A percentile compares a stretch with the other conserved stretches of the same genome.
phyloP scores from a whole-genome alignment of 2,329 filamentous ascomycete species.

The Purpureocillium takamizusanense region DNA sequence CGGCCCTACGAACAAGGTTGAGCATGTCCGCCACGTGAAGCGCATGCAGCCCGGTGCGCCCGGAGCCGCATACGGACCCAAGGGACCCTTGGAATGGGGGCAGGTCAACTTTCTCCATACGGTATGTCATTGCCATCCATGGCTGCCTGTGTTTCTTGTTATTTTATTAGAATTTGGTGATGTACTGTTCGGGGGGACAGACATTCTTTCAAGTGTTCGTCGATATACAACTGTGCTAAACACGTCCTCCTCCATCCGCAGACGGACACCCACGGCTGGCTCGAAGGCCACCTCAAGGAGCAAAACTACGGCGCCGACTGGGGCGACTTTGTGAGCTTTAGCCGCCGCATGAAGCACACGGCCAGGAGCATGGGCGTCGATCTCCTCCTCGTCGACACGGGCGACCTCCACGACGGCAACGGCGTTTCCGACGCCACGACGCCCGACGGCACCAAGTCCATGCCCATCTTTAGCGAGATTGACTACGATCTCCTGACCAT shows the following conservation, averaged over 20 bases:
- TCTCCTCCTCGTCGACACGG: conserved; percentile 51
- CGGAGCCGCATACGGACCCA: conserved; percentile 32
- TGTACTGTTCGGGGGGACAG: too few relatives aligned
- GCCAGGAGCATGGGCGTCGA: conserved; percentile 49
- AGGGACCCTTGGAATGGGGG: conserved; percentile 46
- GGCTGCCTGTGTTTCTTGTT: too few relatives aligned
- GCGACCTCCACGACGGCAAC: conserved; percentile 58
- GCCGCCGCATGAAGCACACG: conserved; percentile 48
- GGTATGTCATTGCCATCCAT: too few relatives aligned
- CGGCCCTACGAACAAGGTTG: conserved; percentile 28
- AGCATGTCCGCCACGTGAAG: conserved; percentile 37
- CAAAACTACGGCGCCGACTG: conserved; percentile 57
- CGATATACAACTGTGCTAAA: too few relatives aligned
- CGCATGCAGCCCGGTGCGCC: conserved; percentile 38
- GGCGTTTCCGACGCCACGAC: conserved; percentile 52
- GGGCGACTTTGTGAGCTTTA: conserved; percentile 56
- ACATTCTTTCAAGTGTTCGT: too few relatives aligned
- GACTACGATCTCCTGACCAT: conserved; percentile 34
- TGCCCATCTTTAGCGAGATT: conserved; percentile 32
- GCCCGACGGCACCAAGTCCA: conserved; percentile 46
- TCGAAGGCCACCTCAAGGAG: conserved; percentile 52
- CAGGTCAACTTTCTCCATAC: conserved; percentile 55
- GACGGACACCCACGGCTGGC: conserved; percentile 54
- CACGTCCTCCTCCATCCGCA: conserved; percentile 4
- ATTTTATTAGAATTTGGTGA: too few relatives aligned